Evolutionary conservation across 179 eudicot species (phyloP), one percentile per base, ranked within the genome.

Genomic region (Silene coronaria): DNA sequence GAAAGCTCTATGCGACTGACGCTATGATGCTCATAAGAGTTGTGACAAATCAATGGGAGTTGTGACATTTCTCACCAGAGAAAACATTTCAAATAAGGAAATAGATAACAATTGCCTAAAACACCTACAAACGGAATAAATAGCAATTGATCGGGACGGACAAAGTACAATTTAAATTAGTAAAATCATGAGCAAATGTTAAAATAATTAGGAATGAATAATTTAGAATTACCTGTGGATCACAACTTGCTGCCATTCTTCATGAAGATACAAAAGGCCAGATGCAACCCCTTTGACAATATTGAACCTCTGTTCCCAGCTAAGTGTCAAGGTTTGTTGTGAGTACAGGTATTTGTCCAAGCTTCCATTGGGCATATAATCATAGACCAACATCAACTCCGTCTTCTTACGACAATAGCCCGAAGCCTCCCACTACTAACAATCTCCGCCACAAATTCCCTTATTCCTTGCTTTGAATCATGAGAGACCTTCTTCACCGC

Each of bases 391-490:
- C 28, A 75, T 0, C 51, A 65, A 46, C 5, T 75, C 78, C 24
- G 17, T 55, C 59, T 45, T 76, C 62, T 75, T 32, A 19, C 79
- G 67, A 42, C 79, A 76, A 38, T 61, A 76, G 6, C 79, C 79
- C 23, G 57, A 4, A 76, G 58, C 14, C 74, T 61, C 11, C 79
- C 74, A 16, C 72, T 77, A 22, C 80, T 77, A 6, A 66, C 75
- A 64, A 77, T 77, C 58, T 77, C 80, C 8, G 75, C 76, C 12
- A 77, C 71, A 64, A 77, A 77, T 64, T 77, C 80, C 21, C 22
- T 61, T 46, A 77, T 58, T n/a, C 80, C 76, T 46, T 77, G 70
- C 62, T 60, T 59, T 6, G 80, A 77, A 10, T 77, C 80, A 30
- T 77, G 80, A 32, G 58, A 48, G 19, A 77, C 62, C 24, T 63